Evolutionary conservation across 768 basidiomycete species (phyloP), one percentile per base, ranked within the genome.

Genomic region (Mycena haematopus): DNA sequence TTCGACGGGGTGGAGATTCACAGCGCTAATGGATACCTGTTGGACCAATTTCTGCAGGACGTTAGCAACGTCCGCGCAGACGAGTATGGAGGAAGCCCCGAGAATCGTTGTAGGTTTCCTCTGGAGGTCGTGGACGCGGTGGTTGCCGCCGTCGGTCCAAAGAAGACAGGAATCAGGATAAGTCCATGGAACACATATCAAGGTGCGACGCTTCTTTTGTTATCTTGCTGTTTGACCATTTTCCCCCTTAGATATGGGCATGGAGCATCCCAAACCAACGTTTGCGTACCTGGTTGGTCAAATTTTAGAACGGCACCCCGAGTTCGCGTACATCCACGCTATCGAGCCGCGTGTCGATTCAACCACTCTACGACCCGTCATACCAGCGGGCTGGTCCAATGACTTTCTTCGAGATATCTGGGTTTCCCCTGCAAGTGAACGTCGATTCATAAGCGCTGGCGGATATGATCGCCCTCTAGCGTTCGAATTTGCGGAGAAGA

Each of bases 1-100:
- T 91, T 91, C 63, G 90, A 92, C 62, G 91, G 89, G 45, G 64
- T 84, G 52, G 81, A 82, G 77, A 69, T 84, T 47, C 82, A 80
- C 59, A 74, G 73, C 57, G 61, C 65, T 54, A 81, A 83, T 58
- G 79, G 81, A 0, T 84, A 82, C 61, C 70, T 87, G 13, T 57
- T 80, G 17, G 85, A 90, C 68, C 86, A 90, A 70, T 90, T 91
- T 77, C 62, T 86, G 11, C 85, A 88, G 67, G 77, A 82, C 27
- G 69, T 77, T n/a, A 77, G 76, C 36, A 90, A 91, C 72, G 68
- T 79, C 6, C 80, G 88, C 17, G 84, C 81, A 6, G 89, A 91
- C 70, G 75, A 80, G 44, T 93, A 88, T 70, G 91, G 91, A 0
- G 91, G 91, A 1, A 82, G 80, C 49, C 73, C 89, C 25, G 84